Base-by-base conservation (phyloP, 345 rosid genomes). In the Corymbia maculata region DNA sequence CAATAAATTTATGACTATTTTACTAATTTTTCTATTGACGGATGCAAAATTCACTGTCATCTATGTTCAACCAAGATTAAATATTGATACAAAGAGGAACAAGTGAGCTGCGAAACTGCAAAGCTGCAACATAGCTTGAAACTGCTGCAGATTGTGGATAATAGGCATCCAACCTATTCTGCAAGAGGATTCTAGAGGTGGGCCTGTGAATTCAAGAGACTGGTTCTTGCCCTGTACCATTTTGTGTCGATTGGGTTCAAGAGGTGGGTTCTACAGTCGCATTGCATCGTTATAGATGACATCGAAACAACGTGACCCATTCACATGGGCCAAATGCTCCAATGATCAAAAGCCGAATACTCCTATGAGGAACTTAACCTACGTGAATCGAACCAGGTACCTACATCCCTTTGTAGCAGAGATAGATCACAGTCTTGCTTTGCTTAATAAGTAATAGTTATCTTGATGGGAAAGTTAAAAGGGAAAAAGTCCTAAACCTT, bases 391-490 rank as follows among this genome's bases (percentile, higher is more conserved):
- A 7, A 61, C 9, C 16, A 17, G 10, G 36, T n/a, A 4, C 75
- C 0, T n/a, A 3, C 75, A 59, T n/a, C 42, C 42, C 75, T 64
- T 36, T n/a, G 17, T n/a, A 64, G 19, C 42, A n/a, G 4, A 64
- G 75, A 6, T 0, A 14, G 30, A n/a, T 64, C 42, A 64, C 68
- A 3, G 75, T 64, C 10, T 2, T 64, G 19, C 75, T 14, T 0
- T 64, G 75, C 10, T 3, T 64, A 64, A 64, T 7, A n/a, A n/a
- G 75, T 64, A 36, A 30, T 64, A n/a, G 75, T 13, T 14, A 6
- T n/a, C 42, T 7, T 9, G 2, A 0, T 8, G 4, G 28, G 24
- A 55, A 9, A 5, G 22, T 55, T 1, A 0, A 21, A 36, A 36
- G 42, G 4, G 4, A 1, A 55, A 9, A 22, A 22, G 13, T 8